Evolutionary conservation across 305 asterid species (phyloP).

Genomic region (Fraxinus angustifolia): DNA sequence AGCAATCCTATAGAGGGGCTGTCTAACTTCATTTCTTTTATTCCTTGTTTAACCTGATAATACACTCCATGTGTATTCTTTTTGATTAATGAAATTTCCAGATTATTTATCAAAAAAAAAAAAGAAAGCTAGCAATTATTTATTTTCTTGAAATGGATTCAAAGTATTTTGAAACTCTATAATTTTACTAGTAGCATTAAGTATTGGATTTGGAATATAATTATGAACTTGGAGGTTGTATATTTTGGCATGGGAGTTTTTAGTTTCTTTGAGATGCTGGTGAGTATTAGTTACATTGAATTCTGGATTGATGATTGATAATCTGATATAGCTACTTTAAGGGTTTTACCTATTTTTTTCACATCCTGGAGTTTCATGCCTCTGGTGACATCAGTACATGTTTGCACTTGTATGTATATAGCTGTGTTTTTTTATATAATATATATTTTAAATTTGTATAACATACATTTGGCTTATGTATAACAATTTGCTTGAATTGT

Average conservation of each 20-base stretch:
- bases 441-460: background rate
- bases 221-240: background rate
- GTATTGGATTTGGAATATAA: background rate
- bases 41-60: too few relatives aligned
- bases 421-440: background rate
- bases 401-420: background rate
- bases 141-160: background rate
- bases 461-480: background rate
- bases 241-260: background rate
- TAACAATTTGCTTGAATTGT: background rate
- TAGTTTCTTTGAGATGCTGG: background rate
- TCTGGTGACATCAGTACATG: background rate
- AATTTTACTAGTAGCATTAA: background rate
- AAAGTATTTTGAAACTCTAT: background rate
- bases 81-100: too few relatives aligned
- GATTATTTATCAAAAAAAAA: too few relatives aligned
- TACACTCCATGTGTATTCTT: too few relatives aligned
- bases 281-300: background rate
- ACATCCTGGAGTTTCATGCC: background rate
- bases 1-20: too few relatives aligned
- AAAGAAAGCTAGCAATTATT: background rate
- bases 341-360: background rate
- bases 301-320: background rate
- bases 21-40: too few relatives aligned
- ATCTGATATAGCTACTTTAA: background rate